Conservation (phyloP, 2,329 filamentous ascomycete genomes). For the Claviceps pusilla region DNA sequence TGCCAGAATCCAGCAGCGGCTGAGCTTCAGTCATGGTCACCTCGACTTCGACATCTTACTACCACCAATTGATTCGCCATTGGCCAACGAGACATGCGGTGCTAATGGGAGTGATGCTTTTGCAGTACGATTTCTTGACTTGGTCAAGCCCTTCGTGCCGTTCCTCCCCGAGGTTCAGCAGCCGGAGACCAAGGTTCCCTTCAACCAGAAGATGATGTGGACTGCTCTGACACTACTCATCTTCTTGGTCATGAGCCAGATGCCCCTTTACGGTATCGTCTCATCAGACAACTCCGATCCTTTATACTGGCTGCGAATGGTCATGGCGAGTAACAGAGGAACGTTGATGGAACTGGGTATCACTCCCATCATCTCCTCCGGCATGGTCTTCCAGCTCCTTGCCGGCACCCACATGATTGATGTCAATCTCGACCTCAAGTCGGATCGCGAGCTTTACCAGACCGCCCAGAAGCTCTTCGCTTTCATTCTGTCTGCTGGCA, state of each 20-base stretch:
- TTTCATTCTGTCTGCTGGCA: conserved; percentile 93
- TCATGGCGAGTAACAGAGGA: conserved; percentile 96
- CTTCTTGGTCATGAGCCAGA: conserved; percentile 99
- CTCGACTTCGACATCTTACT: background rate
- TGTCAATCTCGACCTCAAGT: conserved; percentile 99
- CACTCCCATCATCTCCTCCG: conserved; percentile 96
- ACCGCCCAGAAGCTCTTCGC: conserved; percentile 98
- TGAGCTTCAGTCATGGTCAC: conserved; percentile 3
- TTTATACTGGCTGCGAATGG: conserved; percentile 99
- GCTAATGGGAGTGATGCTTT: conserved; percentile 14
- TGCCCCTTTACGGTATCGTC: conserved; percentile 98
- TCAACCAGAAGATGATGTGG: conserved; percentile 98
- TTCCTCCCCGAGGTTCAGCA: conserved; percentile 98
- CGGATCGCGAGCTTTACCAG: conserved; percentile 98
- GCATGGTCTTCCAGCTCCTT: conserved; percentile 99
- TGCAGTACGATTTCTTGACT: conserved; percentile 93
- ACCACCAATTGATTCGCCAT: conserved; percentile 12
- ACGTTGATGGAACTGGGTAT: conserved; percentile 94
- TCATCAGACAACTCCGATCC: conserved; percentile 97
- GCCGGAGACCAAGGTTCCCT: conserved; percentile 94
- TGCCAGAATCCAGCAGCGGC: background rate
- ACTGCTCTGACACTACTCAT: conserved; percentile 87
- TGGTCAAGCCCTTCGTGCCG: conserved; percentile 98
- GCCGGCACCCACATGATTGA: conserved; percentile 99
- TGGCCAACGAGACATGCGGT: conserved; percentile 10